Evolutionary conservation across 2,329 filamentous ascomycete species (phyloP).

Genomic region (Trichoderma sp.): DNA sequence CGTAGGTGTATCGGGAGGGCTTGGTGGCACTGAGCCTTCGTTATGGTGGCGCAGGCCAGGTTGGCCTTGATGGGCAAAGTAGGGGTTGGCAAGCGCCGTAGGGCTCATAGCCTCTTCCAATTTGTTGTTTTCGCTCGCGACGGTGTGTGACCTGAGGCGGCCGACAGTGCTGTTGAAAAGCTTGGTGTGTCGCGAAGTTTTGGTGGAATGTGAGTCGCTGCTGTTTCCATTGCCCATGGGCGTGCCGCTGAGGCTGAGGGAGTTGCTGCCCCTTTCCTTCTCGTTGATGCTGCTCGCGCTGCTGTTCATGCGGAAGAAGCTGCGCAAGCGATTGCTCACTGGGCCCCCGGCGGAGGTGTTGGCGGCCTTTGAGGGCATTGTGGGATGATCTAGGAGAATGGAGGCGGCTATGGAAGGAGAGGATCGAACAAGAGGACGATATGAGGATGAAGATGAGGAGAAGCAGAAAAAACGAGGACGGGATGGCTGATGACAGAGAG

Average conservation of each 20-base stretch:
- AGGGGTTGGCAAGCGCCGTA: constrained; percentile 92
- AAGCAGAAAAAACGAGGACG: neutral
- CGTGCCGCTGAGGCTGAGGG: constrained; percentile 46
- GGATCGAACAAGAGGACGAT: neutral
- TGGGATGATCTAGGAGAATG: constrained; percentile 18
- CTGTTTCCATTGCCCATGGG: constrained; percentile 25
- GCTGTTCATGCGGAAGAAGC: constrained; percentile 71
- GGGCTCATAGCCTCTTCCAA: constrained; percentile 89
- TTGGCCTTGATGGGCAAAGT: constrained; percentile 95
- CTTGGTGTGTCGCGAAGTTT: constrained; percentile 79
- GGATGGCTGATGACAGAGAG: neutral
- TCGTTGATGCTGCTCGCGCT: constrained; percentile 46
- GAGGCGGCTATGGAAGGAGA: constrained; percentile 23
- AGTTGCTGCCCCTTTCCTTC: constrained; percentile 64
- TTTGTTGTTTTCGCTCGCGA: constrained; percentile 88
- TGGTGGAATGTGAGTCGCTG: constrained; percentile 41
- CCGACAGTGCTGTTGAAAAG: constrained; percentile 86
- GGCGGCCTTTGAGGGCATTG: constrained; percentile 59
- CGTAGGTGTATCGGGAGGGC: constrained; percentile 86
- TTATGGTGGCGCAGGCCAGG: constrained; percentile 94
- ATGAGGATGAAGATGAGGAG: neutral
- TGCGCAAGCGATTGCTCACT: constrained; percentile 70
- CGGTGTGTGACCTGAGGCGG: constrained; percentile 85
- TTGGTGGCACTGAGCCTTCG: constrained; percentile 88
- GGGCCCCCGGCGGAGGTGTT: constrained; percentile 56